A percentile compares a stretch with the other conserved stretches of the same genome.
phyloP scores from a whole-genome alignment of 208 protist species.

The Naegleria fowleri region DNA sequence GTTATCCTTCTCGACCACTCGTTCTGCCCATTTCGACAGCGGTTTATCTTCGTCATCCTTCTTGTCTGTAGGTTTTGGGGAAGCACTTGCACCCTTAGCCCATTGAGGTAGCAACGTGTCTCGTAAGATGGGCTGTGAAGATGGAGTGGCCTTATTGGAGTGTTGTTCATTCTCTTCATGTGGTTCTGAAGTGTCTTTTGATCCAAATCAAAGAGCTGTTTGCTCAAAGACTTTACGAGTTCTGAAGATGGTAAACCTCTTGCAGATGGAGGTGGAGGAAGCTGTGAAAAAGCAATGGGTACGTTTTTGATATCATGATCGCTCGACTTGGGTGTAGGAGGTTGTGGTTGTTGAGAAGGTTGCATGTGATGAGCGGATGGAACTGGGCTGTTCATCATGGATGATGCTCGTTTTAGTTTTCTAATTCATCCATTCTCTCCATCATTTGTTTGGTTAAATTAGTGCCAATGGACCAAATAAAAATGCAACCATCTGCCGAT shows the following conservation, averaged over 20 bases:
- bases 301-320: neutral
- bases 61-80: neutral
- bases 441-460: neutral
- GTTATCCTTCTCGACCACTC: neutral
- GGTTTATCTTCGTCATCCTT: neutral
- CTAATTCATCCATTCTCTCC: conserved; percentile 9
- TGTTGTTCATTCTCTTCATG: neutral
- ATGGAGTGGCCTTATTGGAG: neutral
- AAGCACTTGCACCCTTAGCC: neutral
- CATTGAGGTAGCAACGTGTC: neutral
- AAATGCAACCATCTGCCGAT: conserved; percentile 40
- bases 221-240: neutral
- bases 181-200: neutral
- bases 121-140: neutral
- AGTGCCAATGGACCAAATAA: conserved; percentile 27
- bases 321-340: neutral
- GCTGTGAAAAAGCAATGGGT: neutral
- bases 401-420: neutral
- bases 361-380: neutral
- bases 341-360: too few species aligned
- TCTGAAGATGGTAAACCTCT: neutral
- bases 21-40: neutral
- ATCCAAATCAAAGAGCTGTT: neutral
- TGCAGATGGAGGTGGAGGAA: neutral
- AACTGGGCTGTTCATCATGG: neutral